Percentiles rank a stretch among this genome's conserved stretches.
Conservation (phyloP, 345 rosid genomes). For the Pseudoturritis turrita region DNA sequence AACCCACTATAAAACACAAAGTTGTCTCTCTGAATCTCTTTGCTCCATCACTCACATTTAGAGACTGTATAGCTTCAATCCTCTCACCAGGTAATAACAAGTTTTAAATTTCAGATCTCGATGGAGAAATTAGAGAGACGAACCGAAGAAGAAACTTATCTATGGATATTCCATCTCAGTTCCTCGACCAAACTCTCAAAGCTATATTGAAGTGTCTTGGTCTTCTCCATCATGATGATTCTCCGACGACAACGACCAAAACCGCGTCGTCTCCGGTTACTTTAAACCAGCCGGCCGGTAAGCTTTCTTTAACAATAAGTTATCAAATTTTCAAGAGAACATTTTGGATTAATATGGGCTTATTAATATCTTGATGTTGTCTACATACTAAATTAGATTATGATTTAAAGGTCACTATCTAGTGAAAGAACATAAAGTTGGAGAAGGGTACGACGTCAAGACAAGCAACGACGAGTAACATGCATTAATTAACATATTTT, state of each 20-base stretch:
- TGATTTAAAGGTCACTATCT: no score
- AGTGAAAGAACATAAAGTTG: no score
- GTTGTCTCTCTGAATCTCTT: not conserved
- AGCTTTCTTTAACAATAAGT: not conserved
- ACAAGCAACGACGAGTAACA: no score
- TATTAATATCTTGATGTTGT: not conserved
- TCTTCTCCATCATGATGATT: slow-evolving; percentile 3
- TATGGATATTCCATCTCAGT: slow-evolving; percentile 10
- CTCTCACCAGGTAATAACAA: not conserved
- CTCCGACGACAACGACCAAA: not conserved
- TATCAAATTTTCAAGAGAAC: not conserved
- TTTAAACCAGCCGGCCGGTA: slow-evolving; percentile 15
- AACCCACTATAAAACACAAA: slow-evolving; percentile 12
- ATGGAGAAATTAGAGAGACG: slow-evolving; percentile 10
- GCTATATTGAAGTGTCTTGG: slow-evolving; percentile 15
- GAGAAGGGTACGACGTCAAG: no score
- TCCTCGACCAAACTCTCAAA: slow-evolving; percentile 7
- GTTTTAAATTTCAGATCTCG: not conserved
- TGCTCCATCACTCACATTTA: not conserved
- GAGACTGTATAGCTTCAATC: not conserved
- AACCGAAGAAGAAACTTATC: slow-evolving; percentile 4
- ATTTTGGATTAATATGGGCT: not conserved
- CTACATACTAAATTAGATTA: no score
- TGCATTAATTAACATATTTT: no score
- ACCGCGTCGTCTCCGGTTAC: not conserved